Conservation (phyloP, 257 asterid species). For the Fraxinus americana region DNA sequence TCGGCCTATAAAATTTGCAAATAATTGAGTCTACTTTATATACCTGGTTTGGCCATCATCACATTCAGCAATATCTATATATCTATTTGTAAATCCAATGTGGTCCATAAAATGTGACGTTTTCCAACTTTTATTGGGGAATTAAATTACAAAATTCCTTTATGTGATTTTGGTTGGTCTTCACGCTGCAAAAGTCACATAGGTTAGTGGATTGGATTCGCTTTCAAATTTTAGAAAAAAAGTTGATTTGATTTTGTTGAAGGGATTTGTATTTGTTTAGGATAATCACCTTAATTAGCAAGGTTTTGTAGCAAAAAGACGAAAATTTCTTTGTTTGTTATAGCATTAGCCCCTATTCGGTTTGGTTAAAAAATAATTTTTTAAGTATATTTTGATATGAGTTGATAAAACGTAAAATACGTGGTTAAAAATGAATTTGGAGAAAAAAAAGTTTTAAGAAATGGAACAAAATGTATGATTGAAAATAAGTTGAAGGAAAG, state of each 20-base stretch:
- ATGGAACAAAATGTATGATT: too few species aligned
- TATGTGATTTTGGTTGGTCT: neutral
- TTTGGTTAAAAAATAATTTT: too few species aligned
- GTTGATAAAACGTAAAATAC: too few species aligned
- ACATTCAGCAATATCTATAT: constrained; percentile 15
- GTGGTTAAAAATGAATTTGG: too few species aligned
- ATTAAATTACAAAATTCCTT: neutral
- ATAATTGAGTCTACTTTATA: constrained; percentile 35
- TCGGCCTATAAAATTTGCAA: constrained; percentile 29
- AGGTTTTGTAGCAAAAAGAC: neutral
- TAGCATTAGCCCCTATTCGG: too few species aligned
- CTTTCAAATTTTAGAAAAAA: neutral
- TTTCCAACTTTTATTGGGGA: constrained; percentile 4
- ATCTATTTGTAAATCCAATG: constrained; percentile 9
- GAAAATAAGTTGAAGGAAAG: too few species aligned
- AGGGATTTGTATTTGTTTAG: neutral
- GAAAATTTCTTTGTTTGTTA: too few species aligned
- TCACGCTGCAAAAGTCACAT: neutral
- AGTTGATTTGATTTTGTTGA: neutral
- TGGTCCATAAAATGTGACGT: constrained; percentile 33
- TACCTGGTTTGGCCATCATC: constrained; percentile 23
- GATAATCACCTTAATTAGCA: neutral
- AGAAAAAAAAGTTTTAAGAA: too few species aligned
- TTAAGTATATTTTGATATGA: too few species aligned
- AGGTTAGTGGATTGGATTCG: neutral